Conservation (phyloP, 352 stramenopile species). For the Phytophthora pseudosyringae region DNA sequence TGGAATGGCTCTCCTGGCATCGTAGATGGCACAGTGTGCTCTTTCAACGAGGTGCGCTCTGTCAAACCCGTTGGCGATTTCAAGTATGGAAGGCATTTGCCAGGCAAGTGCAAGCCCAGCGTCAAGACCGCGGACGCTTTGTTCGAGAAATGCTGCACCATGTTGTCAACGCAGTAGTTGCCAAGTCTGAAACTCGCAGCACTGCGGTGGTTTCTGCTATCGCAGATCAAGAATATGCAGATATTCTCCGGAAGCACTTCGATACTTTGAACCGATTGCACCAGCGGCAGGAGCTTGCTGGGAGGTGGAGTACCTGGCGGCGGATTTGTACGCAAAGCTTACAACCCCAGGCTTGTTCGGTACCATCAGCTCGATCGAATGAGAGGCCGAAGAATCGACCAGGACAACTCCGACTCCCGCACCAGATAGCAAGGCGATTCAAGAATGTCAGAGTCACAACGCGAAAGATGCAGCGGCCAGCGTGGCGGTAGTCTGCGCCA, state of each 20-base stretch:
- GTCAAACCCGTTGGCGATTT: constrained; percentile 14
- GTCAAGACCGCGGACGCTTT: constrained; percentile 1
- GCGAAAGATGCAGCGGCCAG: constrained; percentile 12
- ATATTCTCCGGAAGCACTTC: constrained; percentile 3
- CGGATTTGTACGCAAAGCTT: background rate
- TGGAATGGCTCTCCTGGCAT: constrained; percentile 25
- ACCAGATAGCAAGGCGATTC: constrained; percentile 12
- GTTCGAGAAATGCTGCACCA: constrained; percentile 14
- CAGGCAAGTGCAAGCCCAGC: constrained; percentile 10
- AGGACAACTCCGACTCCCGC: constrained; percentile 2
- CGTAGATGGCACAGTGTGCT: constrained; percentile 10
- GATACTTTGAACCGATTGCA: background rate
- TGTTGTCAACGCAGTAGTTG: background rate
- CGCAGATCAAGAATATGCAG: constrained; percentile 1
- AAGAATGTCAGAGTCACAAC: background rate
- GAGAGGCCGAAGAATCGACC: background rate
- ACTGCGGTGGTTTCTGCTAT: background rate
- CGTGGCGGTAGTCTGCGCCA: constrained; percentile 17
- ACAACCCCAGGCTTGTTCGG: background rate
- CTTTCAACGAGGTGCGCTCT: constrained; percentile 17
- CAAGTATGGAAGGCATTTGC: constrained; percentile 17
- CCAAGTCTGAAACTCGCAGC: background rate
- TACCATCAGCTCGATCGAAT: background rate
- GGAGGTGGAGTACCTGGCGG: constrained; percentile 12
- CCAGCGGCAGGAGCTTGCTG: constrained; percentile 3